Evolutionary conservation across 495 filamentous ascomycete genomes (phyloP).

Genomic region (Hypoxylon rickii): DNA sequence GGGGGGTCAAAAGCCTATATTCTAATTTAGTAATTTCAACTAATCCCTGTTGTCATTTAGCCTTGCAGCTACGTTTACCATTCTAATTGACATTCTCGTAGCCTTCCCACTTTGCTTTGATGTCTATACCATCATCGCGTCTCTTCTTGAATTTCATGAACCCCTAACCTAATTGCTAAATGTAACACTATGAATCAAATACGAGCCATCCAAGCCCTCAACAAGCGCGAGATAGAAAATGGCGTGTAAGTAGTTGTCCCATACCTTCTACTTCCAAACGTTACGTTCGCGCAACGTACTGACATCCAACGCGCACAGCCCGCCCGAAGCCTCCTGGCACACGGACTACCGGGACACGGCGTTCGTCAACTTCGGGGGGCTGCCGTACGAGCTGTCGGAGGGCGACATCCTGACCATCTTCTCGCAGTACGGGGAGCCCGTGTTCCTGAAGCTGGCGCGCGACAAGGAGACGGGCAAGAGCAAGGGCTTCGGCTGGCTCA

Average conservation of each 20-base stretch:
- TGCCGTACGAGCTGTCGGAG: conserved; percentile 92
- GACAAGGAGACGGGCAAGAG: conserved; percentile 97
- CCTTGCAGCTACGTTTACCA: conserved; percentile 24
- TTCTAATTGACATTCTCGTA: conserved; percentile 1
- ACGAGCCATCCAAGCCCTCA: conserved; percentile 86
- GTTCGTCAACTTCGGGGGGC: conserved; percentile 93
- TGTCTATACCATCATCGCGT: too few species aligned
- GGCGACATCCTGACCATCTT: conserved; percentile 97
- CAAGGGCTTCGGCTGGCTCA: conserved; percentile 90
- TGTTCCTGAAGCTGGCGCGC: conserved; percentile 84
- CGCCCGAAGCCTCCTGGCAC: conserved; percentile 92
- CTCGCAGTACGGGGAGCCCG: conserved; percentile 94
- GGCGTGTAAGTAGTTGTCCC: conserved; percentile 75
- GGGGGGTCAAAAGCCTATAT: too few species aligned
- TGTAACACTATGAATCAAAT: conserved; percentile 79
- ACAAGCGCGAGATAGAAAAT: conserved; percentile 92
- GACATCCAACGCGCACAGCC: conserved; percentile 43
- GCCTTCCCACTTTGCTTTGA: conserved; percentile 9
- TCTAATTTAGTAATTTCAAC: too few species aligned
- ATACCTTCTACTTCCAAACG: too few species aligned
- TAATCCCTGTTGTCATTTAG: conserved; percentile 14
- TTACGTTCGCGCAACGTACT: too few species aligned
- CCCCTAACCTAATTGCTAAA: neutral
- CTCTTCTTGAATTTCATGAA: too few species aligned
- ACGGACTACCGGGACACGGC: conserved; percentile 96